phyloP scores from a whole-genome alignment of 495 filamentous ascomycete genomes.

The Penicillium chermesinum region DNA sequence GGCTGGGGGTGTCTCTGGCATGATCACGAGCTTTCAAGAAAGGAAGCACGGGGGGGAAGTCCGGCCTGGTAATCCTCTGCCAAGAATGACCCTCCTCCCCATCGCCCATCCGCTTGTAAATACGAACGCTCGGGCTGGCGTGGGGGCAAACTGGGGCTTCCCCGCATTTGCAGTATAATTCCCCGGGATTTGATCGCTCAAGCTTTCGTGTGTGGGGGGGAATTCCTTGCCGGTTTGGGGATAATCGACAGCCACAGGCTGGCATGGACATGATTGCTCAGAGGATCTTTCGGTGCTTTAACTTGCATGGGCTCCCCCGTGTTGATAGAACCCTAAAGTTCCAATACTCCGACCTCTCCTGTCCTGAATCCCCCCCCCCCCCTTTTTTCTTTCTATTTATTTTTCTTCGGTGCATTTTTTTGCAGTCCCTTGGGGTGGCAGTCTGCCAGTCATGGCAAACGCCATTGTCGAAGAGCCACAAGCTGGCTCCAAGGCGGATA shows the following conservation, averaged over 20 bases:
- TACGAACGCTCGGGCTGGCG: constrained; percentile 1
- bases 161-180: constrained; percentile 11
- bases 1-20: no score
- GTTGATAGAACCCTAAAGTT: no score
- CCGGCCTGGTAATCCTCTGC: constrained; percentile 6
- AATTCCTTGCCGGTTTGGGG: background rate
- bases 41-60: no score
- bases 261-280: no score
- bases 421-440: background rate
- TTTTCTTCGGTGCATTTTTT: background rate
- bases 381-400: background rate
- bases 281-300: no score
- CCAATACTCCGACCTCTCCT: background rate
- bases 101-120: background rate
- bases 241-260: background rate
- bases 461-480: constrained; percentile 5
- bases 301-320: no score
- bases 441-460: constrained; percentile 9
- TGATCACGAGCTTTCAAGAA: no score
- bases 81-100: constrained; percentile 10
- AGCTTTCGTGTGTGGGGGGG: constrained; percentile 12
- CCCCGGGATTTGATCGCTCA: background rate
- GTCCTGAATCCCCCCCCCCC: background rate
- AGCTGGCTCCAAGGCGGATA: constrained; percentile 19
- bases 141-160: constrained; percentile 9